phyloP scores from a whole-genome alignment of 177 flowering plant genomes.

The Telopea speciosissima region DNA sequence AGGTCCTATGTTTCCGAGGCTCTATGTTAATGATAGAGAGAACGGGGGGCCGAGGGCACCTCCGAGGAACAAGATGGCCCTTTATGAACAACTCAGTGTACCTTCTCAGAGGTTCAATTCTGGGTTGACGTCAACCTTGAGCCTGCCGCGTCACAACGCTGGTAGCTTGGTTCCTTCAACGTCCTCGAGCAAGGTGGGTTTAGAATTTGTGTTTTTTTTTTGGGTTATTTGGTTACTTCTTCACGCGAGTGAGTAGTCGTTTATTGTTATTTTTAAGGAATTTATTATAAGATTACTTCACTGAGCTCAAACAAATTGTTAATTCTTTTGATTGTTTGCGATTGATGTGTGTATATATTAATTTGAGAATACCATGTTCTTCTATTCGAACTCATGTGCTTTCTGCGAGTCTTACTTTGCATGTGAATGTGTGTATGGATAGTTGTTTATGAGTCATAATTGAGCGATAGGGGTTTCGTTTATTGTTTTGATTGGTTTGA shows the following conservation, averaged over 20 bases:
- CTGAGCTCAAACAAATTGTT: background rate
- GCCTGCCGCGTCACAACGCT: conserved; percentile 20
- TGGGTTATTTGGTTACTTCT: too few relatives aligned
- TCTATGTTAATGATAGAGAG: conserved; percentile 61
- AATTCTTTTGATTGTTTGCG: background rate
- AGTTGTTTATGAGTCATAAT: background rate
- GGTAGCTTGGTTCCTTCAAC: conserved; percentile 22
- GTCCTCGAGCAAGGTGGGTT: conserved; percentile 37
- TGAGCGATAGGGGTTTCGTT: background rate
- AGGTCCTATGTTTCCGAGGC: conserved; percentile 67
- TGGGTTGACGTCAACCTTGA: conserved; percentile 22
- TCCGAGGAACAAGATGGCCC: conserved; percentile 85
- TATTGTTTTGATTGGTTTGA: conserved; percentile 4
- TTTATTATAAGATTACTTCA: background rate
- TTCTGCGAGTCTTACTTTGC: background rate
- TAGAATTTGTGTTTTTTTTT: background rate
- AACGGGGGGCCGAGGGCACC: conserved; percentile 71
- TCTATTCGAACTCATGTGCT: background rate
- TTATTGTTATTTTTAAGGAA: background rate
- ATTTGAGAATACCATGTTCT: background rate
- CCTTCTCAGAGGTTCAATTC: conserved; percentile 43
- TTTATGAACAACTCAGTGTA: conserved; percentile 52
- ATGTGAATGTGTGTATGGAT: too few relatives aligned
- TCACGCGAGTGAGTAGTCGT: background rate
- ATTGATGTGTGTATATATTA: background rate